Evolutionary conservation across 148 eudicot species (phyloP), one percentile per base, ranked within the genome.

Genomic region (Cornus controversa): DNA sequence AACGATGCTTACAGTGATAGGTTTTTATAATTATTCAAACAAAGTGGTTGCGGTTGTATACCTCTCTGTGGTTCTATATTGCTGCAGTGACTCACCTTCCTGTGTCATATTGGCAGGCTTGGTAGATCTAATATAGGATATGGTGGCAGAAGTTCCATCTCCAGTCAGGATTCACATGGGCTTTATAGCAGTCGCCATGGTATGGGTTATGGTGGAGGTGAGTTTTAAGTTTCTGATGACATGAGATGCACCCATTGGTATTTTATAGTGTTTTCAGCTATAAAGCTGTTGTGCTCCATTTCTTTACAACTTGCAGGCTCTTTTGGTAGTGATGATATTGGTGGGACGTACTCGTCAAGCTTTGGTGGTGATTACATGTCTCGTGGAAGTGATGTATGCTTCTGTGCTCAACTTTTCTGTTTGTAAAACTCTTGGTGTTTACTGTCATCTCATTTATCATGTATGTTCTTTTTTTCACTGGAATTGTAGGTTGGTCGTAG

Each of bases 361-460:
- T 91, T 73, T 83, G 85, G 89, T 66, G 86, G 94, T 65, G 99
- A 91, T 77, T 93, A 91, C 80, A 73, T 85, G 64, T 82, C 98
- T 4, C 98, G 99, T 78, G 97, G 93, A 31, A 80, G 94, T 71
- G 97, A 93, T 88, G 99, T 93, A 91, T 26, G 87, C 79, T 80
- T 72, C 73, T 50, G 29, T 68, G 22, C 66, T 27, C 53, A 13
- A 31, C 37, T 67, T 22, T 74, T 10, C 64, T 66, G 2, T 20
- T 45, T 63, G 10, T 67, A 13, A 16, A 29, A n/a, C 69, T 36
- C 25, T 23, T 77, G 66, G 8, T 20, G 40, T 13, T 73, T 9
- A 65, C 15, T 36, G 31, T 34, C 1, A 3, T n/a, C 11, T 60
- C 10, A 26, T 42, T 8, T 3, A 22, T 34, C 26, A 25, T 47